Conservation (phyloP, 192 early-diverging fungal genomes). For the Oehlia diaphana region DNA sequence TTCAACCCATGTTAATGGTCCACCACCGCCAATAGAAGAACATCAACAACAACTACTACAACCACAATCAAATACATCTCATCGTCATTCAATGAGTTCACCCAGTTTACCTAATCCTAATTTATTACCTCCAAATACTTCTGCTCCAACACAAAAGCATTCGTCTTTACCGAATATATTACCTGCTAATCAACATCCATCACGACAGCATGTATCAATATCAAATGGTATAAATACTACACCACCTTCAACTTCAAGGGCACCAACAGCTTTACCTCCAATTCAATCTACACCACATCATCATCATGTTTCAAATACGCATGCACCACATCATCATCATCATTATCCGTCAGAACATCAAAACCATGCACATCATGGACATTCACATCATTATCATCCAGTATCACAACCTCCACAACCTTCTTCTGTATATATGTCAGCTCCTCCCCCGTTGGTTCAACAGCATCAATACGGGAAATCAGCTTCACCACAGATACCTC, state of each 20-base stretch:
- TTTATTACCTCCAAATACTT: too few species aligned
- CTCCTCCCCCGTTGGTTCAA: neutral
- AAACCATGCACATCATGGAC: conserved; percentile 2
- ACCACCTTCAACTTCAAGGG: conserved; percentile 1
- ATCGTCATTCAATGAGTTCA: neutral
- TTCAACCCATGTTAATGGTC: neutral
- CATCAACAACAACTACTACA: neutral
- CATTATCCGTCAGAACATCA: conserved; percentile 7
- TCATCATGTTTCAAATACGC: conserved; percentile 19
- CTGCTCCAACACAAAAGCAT: neutral
- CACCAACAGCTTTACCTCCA: conserved; percentile 15
- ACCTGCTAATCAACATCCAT: neutral
- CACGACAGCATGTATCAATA: neutral
- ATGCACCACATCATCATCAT: conserved; percentile 21
- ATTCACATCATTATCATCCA: conserved; percentile 13
- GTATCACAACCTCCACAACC: neutral
- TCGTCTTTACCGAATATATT: neutral
- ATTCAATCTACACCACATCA: conserved; percentile 11
- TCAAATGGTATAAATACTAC: neutral
- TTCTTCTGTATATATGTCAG: neutral
- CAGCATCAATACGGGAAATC: neutral
- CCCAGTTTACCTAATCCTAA: neutral
- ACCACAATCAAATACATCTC: conserved; percentile 13
- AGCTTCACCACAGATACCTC: neutral
- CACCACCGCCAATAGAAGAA: neutral